phyloP scores from a whole-genome alignment of 345 rosid genomes.

The Linum lewisii region DNA sequence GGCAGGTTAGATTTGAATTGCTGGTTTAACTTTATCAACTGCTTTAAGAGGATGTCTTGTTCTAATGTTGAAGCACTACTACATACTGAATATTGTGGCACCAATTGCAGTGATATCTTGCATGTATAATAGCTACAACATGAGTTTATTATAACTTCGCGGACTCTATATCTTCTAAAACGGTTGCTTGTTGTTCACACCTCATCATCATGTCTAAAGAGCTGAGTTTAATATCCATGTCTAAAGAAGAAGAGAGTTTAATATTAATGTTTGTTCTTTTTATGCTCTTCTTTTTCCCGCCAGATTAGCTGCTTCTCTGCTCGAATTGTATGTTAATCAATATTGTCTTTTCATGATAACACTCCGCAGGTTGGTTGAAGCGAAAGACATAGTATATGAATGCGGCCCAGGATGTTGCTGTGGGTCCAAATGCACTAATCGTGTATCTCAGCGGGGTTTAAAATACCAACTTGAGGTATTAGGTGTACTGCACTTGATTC shows the following conservation, averaged over 20 bases:
- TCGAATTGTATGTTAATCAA: neutral
- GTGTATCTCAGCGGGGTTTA: constrained; percentile 16
- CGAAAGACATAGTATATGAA: constrained; percentile 22
- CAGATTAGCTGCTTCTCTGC: neutral
- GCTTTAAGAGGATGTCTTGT: neutral
- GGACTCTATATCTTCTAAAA: no score
- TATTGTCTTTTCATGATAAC: neutral
- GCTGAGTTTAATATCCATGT: no score
- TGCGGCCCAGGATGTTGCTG: constrained; percentile 26
- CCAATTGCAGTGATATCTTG: neutral
- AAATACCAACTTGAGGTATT: constrained; percentile 20
- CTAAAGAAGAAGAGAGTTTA: no score
- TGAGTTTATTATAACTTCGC: no score
- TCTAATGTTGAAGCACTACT: neutral
- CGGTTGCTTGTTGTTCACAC: no score
- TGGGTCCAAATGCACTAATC: constrained; percentile 24
- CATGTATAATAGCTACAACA: no score
- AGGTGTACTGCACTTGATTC: neutral
- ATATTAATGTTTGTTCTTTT: no score
- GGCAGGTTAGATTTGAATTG: constrained; percentile 15
- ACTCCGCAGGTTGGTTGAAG: constrained; percentile 14
- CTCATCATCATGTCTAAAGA: no score
- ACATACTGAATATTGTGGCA: neutral
- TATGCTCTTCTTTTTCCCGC: no score
- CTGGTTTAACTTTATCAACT: neutral